Evolutionary conservation across 306 rosid species (phyloP).

Genomic region (Castanopsis chinensis): DNA sequence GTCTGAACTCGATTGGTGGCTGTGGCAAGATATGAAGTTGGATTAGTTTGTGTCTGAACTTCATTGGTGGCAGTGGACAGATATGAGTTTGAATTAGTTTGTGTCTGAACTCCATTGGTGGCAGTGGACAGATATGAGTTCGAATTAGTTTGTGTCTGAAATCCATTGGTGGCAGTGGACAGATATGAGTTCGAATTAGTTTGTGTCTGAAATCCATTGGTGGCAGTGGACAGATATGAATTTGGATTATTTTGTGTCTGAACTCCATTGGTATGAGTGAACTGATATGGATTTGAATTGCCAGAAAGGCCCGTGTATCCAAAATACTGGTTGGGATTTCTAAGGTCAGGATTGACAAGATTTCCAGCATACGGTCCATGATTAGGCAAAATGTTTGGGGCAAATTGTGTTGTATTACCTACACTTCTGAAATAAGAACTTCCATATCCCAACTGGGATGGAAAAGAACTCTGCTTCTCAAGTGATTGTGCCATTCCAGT

Average conservation of each 20-base stretch:
- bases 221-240: background rate
- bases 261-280: background rate
- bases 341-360: background rate
- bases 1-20: too few relatives aligned
- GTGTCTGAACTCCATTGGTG: too few relatives aligned
- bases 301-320: background rate
- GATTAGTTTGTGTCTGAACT: too few relatives aligned
- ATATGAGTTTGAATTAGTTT: too few relatives aligned
- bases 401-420: slow-evolving; percentile 2
- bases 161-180: too few relatives aligned
- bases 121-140: too few relatives aligned
- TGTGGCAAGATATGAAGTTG: too few relatives aligned
- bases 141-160: too few relatives aligned
- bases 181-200: too few relatives aligned
- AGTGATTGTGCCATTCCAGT: slow-evolving; percentile 1
- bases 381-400: slow-evolving; percentile 7
- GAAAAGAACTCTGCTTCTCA: slow-evolving; percentile 1
- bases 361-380: background rate
- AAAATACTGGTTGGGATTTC: background rate
- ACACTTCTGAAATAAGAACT: background rate
- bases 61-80: too few relatives aligned
- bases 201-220: background rate
- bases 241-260: background rate
- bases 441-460: background rate
- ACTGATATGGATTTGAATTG: slow-evolving; percentile 3